A percentile compares a stretch with the other conserved stretches of the same genome.
These are phyloP conservation scores for Gilbertella persicaria DNA, from an alignment of 371 early-diverging fungal species.

Conservation along the genomic window DNA sequence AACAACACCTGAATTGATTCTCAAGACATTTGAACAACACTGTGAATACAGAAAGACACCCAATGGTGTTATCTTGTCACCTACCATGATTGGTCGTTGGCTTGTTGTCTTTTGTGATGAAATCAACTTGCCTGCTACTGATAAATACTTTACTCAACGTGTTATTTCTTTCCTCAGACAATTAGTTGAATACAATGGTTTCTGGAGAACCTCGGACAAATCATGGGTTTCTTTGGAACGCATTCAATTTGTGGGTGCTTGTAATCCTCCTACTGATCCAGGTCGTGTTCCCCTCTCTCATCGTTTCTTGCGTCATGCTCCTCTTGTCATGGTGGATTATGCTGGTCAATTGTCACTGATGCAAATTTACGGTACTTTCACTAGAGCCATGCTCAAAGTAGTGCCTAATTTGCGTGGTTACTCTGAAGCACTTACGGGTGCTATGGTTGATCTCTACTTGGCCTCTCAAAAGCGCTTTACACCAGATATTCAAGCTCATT, in stretches of 20 bases:
- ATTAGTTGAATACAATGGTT: slow-evolving; percentile 94
- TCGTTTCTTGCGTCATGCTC: slow-evolving; percentile 96
- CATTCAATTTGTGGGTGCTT: slow-evolving; percentile 98
- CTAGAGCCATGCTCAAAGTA: slow-evolving; percentile 92
- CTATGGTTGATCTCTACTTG: slow-evolving; percentile 96
- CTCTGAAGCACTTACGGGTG: slow-evolving; percentile 89
- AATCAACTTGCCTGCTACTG: slow-evolving; percentile 95
- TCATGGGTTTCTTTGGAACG: slow-evolving; percentile 94
- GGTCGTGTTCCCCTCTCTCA: slow-evolving; percentile 96
- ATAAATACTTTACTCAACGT: slow-evolving; percentile 97
- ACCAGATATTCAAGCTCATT: slow-evolving; percentile 97
- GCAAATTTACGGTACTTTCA: slow-evolving; percentile 96
- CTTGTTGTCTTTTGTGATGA: slow-evolving; percentile 99
- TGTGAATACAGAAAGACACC: slow-evolving; percentile 98
- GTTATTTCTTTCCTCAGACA: slow-evolving; percentile 97
- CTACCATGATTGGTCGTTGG: slow-evolving; percentile 87
- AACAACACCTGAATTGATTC: slow-evolving; percentile 93
- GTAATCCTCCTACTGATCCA: slow-evolving; percentile 99
- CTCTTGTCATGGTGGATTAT: slow-evolving; percentile 97
- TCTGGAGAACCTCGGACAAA: slow-evolving; percentile 92
- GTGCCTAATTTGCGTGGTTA: slow-evolving; percentile 93
- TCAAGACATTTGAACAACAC: slow-evolving; percentile 97
- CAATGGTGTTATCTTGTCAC: slow-evolving; percentile 87
- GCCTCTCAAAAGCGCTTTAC: slow-evolving; percentile 92
- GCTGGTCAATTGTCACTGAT: slow-evolving; percentile 91